phyloP scores from a whole-genome alignment of 2,329 filamentous ascomycete species.

The Ophiostoma montium region DNA sequence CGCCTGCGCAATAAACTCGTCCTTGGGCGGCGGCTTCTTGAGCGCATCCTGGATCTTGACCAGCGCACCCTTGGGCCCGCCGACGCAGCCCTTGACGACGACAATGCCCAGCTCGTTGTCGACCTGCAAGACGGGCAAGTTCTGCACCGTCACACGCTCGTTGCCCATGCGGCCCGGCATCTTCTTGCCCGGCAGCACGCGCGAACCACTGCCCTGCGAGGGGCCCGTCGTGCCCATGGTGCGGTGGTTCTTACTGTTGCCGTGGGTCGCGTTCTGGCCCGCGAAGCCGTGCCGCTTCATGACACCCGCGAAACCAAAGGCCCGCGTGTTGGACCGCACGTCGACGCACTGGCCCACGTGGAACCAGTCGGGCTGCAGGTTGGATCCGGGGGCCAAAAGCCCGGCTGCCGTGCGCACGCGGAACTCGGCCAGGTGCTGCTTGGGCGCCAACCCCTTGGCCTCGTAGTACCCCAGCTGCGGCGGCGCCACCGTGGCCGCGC shows the following conservation, averaged over 20 bases:
- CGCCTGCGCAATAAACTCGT: conserved; percentile 34
- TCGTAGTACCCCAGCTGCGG: conserved; percentile 83
- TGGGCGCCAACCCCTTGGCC: conserved; percentile 65
- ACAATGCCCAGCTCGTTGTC: conserved; percentile 79
- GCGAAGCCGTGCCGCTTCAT: conserved; percentile 93
- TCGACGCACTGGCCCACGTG: conserved; percentile 82
- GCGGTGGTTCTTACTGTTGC: conserved; percentile 88
- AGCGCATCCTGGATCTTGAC: conserved; percentile 82
- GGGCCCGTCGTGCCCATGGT: conserved; percentile 82
- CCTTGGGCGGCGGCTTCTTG: conserved; percentile 55
- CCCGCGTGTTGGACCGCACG: conserved; percentile 61
- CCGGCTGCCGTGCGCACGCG: conserved; percentile 61
- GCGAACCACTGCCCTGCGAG: conserved; percentile 80
- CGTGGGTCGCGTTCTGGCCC: conserved; percentile 84
- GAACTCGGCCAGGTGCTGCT: conserved; percentile 76
- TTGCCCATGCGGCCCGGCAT: conserved; percentile 96
- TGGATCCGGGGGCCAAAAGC: conserved; percentile 59
- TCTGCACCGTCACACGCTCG: conserved; percentile 78
- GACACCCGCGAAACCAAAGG: conserved; percentile 89
- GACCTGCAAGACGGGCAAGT: conserved; percentile 76
- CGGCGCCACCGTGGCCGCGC: conserved; percentile 62
- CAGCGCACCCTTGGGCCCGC: conserved; percentile 74
- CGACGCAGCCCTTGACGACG: conserved; percentile 73
- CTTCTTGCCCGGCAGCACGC: conserved; percentile 90
- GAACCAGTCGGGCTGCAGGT: conserved; percentile 82